These are phyloP conservation scores for Phytophthora hibernalis DNA, from an alignment of 352 stramenopile species.

Conservation along the genomic window DNA sequence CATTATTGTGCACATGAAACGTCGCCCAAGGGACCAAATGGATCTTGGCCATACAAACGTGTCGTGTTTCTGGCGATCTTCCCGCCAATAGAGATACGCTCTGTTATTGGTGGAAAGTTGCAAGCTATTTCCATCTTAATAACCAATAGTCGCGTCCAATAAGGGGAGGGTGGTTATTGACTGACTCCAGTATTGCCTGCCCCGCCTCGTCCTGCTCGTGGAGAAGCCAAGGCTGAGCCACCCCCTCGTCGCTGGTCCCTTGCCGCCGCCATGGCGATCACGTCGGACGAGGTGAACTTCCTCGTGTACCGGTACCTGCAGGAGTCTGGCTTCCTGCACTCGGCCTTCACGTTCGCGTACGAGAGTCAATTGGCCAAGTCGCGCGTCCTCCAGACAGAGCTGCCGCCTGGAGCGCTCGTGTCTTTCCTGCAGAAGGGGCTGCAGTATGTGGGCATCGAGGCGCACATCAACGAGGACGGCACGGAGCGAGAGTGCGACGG, in stretches of 20 bases:
- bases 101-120: not conserved
- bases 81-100: not conserved
- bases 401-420: constrained; percentile 97
- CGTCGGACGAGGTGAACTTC: constrained; percentile 98
- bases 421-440: constrained; percentile 99
- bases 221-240: not conserved
- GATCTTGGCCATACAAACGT: too few species aligned
- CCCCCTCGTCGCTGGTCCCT: not conserved
- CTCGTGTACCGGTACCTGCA: constrained; percentile 98
- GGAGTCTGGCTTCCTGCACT: constrained; percentile 97
- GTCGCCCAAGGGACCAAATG: not conserved
- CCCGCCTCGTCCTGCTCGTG: constrained; percentile 16
- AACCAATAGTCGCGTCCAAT: not conserved
- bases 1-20: not conserved
- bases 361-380: constrained; percentile 97
- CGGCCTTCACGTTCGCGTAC: constrained; percentile 98
- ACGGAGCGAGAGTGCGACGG: constrained; percentile 87
- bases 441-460: constrained; percentile 94
- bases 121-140: not conserved
- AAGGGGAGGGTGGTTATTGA: constrained; percentile 35
- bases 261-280: constrained; percentile 81
- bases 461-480: constrained; percentile 91
- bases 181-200: constrained; percentile 39
- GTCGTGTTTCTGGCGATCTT: not conserved
- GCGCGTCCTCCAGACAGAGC: constrained; percentile 91